These are phyloP conservation scores for Prototheca stagnorum DNA, from an alignment of 163 green algal species.

Conservation along the genomic window DNA sequence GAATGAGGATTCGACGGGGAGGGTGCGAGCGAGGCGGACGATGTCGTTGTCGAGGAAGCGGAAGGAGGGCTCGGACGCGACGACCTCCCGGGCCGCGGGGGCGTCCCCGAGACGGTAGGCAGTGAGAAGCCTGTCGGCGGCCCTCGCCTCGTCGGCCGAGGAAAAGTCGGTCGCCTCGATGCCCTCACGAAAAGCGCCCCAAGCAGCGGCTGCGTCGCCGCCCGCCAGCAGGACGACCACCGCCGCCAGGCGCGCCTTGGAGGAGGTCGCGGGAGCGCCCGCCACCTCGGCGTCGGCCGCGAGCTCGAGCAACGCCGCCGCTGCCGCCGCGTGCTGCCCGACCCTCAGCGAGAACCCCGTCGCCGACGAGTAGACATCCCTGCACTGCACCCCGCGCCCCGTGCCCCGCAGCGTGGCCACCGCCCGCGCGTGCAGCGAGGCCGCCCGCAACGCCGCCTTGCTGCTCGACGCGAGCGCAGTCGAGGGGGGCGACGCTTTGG, in stretches of 20 bases:
- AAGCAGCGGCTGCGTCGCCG: constrained; percentile 20
- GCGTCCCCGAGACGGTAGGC: constrained; percentile 52
- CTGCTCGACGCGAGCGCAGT: too few relatives aligned
- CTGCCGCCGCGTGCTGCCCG: constrained; percentile 25
- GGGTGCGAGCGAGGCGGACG: constrained; percentile 34
- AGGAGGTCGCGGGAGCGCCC: background rate
- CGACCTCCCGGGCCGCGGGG: constrained; percentile 29
- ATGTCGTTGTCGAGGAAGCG: constrained; percentile 46
- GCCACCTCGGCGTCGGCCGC: constrained; percentile 34
- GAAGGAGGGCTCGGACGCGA: constrained; percentile 32
- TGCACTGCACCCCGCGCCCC: too few relatives aligned
- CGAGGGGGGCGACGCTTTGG: too few relatives aligned
- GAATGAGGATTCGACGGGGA: constrained; percentile 52
- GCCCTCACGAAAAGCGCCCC: constrained; percentile 29
- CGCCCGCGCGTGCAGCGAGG: too few relatives aligned
- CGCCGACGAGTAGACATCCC: too few relatives aligned
- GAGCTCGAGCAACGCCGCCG: constrained; percentile 40
- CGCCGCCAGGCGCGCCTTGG: background rate
- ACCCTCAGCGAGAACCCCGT: too few relatives aligned
- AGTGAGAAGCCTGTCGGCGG: constrained; percentile 32
- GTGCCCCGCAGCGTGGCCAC: too few relatives aligned
- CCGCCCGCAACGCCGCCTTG: too few relatives aligned
- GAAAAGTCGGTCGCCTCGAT: constrained; percentile 37
- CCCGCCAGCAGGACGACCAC: constrained; percentile 16
- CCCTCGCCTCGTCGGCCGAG: constrained; percentile 21